Conservation (phyloP, 805 yeast species). For the Brettanomyces sp. region DNA sequence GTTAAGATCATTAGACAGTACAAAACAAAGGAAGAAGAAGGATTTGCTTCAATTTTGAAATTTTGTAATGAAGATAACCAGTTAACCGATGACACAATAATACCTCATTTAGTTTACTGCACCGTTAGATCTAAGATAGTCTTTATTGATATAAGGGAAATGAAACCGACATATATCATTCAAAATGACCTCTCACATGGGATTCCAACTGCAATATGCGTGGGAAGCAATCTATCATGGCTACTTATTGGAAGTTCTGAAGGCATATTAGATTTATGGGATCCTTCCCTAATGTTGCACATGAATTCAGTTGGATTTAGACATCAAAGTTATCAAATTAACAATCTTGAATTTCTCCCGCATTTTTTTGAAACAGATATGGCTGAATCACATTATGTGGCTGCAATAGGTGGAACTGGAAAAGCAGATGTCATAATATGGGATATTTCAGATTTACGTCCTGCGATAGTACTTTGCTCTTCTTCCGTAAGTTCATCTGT, state of each 20-base stretch:
- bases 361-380: conserved; percentile 24
- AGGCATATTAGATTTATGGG: conserved; percentile 78
- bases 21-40: conserved; percentile 25
- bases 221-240: conserved; percentile 51
- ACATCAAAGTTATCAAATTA: conserved; percentile 33
- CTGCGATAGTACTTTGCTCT: conserved; percentile 27
- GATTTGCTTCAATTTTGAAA: conserved; percentile 34
- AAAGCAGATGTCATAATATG: conserved; percentile 57
- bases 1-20: conserved; percentile 31
- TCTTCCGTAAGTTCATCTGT: conserved; percentile 16
- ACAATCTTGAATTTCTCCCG: conserved; percentile 36
- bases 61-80: conserved; percentile 19
- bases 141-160: conserved; percentile 48
- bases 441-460: conserved; percentile 61
- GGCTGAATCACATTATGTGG: conserved; percentile 34
- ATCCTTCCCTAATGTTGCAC: conserved; percentile 53
- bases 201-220: conserved; percentile 45
- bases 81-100: too few relatives aligned
- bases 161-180: conserved; percentile 33
- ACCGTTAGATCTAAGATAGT: conserved; percentile 46
- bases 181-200: conserved; percentile 61
- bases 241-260: conserved; percentile 62
- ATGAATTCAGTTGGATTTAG: conserved; percentile 57
- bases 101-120: conserved; percentile 18
- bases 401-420: conserved; percentile 61